These are phyloP conservation scores for Lactifluus subvellereus DNA, from an alignment of 768 basidiomycete species.

Conservation along the genomic window DNA sequence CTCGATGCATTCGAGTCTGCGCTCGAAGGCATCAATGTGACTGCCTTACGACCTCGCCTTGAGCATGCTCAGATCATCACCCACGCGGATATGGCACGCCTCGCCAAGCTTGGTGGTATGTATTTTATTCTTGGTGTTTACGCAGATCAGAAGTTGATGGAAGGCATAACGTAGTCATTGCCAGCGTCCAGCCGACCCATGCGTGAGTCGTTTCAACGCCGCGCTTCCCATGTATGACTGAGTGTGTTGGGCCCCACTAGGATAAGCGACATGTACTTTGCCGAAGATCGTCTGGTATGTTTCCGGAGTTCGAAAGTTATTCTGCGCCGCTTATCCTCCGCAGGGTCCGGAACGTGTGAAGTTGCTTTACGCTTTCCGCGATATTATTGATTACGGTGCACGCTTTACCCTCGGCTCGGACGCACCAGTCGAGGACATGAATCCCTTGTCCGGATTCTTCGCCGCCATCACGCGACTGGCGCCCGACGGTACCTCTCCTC, in stretches of 20 bases:
- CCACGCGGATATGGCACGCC: constrained; percentile 63
- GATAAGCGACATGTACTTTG: constrained; percentile 87
- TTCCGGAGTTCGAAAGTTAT: not conserved
- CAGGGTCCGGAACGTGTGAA: constrained; percentile 82
- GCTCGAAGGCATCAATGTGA: constrained; percentile 53
- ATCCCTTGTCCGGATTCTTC: constrained; percentile 80
- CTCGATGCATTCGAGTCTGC: constrained; percentile 77
- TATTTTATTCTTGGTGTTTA: not conserved
- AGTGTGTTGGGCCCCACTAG: constrained; percentile 33
- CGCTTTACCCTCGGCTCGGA: constrained; percentile 80
- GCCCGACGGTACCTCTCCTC: constrained; percentile 66
- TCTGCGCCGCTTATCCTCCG: constrained; percentile 10
- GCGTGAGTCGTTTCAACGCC: constrained; percentile 44
- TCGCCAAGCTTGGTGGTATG: constrained; percentile 76
- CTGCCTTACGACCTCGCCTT: constrained; percentile 66
- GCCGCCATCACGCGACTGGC: constrained; percentile 80
- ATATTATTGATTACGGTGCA: constrained; percentile 57
- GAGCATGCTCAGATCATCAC: constrained; percentile 91
- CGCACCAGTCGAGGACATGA: constrained; percentile 83
- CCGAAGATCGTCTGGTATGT: constrained; percentile 69
- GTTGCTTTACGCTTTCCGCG: constrained; percentile 81
- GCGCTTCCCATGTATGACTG: not conserved
- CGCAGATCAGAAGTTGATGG: not conserved
- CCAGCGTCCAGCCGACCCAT: constrained; percentile 87
- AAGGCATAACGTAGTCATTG: constrained; percentile 55